A percentile compares a stretch with the other conserved stretches of the same genome.
Conservation (phyloP, 2,329 filamentous ascomycete genomes). For the Huntiella savannae region DNA sequence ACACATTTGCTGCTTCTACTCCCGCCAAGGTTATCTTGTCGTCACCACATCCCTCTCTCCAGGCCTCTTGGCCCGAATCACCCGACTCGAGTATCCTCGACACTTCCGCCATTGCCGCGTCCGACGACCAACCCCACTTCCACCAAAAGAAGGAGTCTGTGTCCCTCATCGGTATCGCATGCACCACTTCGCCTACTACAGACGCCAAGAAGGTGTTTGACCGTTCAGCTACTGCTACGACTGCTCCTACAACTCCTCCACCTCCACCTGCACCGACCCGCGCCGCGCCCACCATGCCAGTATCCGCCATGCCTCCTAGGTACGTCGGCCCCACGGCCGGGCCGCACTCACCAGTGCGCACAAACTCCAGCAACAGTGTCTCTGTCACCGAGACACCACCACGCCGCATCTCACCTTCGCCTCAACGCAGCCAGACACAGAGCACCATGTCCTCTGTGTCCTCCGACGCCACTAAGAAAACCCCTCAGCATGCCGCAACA, state of each 20-base stretch:
- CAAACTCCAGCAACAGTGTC: constrained; percentile 3
- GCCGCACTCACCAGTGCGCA: constrained; percentile 4
- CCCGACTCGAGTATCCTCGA: constrained; percentile 6
- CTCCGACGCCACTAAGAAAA: not conserved
- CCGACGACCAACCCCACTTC: not conserved
- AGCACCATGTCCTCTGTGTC: constrained; percentile 9
- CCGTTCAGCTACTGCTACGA: not conserved
- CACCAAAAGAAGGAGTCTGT: not conserved
- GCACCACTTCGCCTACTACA: constrained; percentile 3
- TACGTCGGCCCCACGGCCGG: not conserved
- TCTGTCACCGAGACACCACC: constrained; percentile 6
- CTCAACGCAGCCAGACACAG: constrained; percentile 7
- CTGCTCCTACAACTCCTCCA: not conserved
- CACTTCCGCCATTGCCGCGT: constrained; percentile 1
- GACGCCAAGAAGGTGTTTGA: not conserved
- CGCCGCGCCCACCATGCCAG: constrained; percentile 5
- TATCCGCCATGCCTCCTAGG: constrained; percentile 3
- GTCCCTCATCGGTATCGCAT: constrained; percentile 4
- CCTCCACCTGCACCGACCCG: constrained; percentile 2
- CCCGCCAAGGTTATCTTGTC: not conserved
- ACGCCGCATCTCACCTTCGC: constrained; percentile 4
- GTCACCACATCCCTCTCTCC: not conserved
- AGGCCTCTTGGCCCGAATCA: constrained; percentile 4
- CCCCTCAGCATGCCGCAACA: not conserved
- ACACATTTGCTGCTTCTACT: not conserved